Evolutionary conservation across 148 eudicot species (phyloP), one percentile per base, ranked within the genome.

Genomic region (Agrostemma githago): DNA sequence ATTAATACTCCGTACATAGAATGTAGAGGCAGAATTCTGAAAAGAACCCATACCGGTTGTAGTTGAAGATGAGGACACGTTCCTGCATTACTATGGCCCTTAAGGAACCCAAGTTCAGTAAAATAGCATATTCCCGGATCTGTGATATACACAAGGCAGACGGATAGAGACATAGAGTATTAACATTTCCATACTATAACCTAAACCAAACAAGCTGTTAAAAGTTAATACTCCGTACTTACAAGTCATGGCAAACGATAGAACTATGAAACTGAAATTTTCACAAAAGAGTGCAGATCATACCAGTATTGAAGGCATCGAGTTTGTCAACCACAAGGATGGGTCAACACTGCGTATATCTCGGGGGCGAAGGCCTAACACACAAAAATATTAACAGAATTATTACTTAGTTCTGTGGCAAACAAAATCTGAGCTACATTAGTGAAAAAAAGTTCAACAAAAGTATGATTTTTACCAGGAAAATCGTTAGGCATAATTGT

Each of bases 301-400:
- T 90, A 95, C 99, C 99, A 95, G 85, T 73, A 95, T 78, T 56
- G 92, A 85, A n/a, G 99, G 97, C 97, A 92, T 90, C 21, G 97
- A 78, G 76, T 95, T 95, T 68, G 94, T 95, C 87, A 95, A 80
- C 99, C 99, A 92, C 85, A 95, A 85, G 46, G 97, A 95, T 70
- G 99, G 99, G 82, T 95, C 99, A 65, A 95, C 97, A 64, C 97
- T 95, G 72, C 97, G 85, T 38, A 95, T 76, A 76, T 95, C 99
- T 74, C 97, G 97, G 78, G 99, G 99, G 21, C 99, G 97, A 70
- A 95, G 94, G 72, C 99, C 99, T 95, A 48, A 5, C 56, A 10
- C 19, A 48, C 72, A 46, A 68, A 21, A 48, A 46, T 46, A 10
- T 68, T 58, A 58, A 58, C 61, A 58, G 26, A 58, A n/a, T 16